Percentiles rank a stretch among this genome's conserved stretches.
These are phyloP conservation scores for Endoconidiophora polonica DNA, from an alignment of 2,329 filamentous ascomycete genomes.

Conservation along the genomic window DNA sequence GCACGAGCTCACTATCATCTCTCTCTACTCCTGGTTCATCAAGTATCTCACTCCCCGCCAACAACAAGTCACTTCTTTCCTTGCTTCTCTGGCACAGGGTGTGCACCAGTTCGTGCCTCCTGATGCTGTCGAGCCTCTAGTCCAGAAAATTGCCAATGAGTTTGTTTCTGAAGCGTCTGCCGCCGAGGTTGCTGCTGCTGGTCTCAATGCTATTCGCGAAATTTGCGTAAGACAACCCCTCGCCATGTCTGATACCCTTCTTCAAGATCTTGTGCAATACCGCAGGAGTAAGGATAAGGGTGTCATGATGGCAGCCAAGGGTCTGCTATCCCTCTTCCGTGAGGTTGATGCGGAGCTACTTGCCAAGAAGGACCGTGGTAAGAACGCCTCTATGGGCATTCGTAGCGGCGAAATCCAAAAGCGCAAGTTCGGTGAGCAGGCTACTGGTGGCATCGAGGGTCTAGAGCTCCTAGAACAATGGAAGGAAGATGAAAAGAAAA, in stretches of 20 bases:
- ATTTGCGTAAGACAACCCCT: conserved; percentile 83
- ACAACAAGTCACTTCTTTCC: conserved; percentile 77
- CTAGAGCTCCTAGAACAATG: conserved; percentile 80
- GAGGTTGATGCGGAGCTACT: conserved; percentile 82
- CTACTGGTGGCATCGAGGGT: conserved; percentile 70
- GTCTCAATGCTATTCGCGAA: conserved; percentile 86
- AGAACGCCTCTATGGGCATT: conserved; percentile 72
- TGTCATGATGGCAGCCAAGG: conserved; percentile 96
- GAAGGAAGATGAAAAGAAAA: conserved; percentile 76
- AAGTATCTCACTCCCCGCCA: conserved; percentile 82
- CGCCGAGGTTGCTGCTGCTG: conserved; percentile 76
- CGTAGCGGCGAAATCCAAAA: conserved; percentile 59
- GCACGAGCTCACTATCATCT: conserved; percentile 78
- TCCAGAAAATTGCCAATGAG: conserved; percentile 94
- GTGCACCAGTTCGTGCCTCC: conserved; percentile 84
- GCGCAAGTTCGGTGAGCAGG: conserved; percentile 68
- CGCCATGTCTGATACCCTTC: conserved; percentile 89
- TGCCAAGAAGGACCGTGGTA: conserved; percentile 78
- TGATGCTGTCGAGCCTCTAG: conserved; percentile 74
- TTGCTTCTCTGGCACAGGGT: conserved; percentile 82
- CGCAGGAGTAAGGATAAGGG: conserved; percentile 96
- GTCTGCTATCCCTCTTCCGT: conserved; percentile 74
- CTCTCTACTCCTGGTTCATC: conserved; percentile 90
- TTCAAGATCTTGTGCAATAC: conserved; percentile 93
- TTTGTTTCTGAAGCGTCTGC: conserved; percentile 93